phyloP scores from a whole-genome alignment of 768 basidiomycete genomes.

The Termitomyces sp. region DNA sequence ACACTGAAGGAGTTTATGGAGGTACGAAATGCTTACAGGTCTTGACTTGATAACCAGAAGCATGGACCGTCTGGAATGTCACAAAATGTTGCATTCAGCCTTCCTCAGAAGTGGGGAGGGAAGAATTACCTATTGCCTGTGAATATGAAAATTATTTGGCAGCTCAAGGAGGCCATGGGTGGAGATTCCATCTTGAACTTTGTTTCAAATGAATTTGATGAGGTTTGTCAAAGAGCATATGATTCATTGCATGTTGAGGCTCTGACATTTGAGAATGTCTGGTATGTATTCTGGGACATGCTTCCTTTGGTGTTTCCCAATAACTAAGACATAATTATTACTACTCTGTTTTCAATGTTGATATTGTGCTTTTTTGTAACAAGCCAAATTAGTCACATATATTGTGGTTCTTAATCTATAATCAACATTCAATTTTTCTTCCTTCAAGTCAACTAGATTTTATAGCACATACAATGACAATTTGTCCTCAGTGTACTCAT shows the following conservation, averaged over 20 bases:
- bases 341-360: no score
- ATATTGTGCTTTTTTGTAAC: no score
- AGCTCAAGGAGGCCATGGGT: neutral
- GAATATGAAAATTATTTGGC: neutral
- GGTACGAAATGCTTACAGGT: neutral
- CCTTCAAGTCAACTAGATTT: no score
- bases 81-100: neutral
- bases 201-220: neutral
- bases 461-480: neutral
- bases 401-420: no score
- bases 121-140: neutral
- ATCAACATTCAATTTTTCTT: no score
- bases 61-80: neutral
- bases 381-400: no score
- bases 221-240: constrained; percentile 11
- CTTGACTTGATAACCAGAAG: neutral
- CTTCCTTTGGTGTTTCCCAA: constrained; percentile 6
- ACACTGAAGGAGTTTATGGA: neutral
- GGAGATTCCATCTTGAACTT: neutral
- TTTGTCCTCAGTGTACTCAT: neutral
- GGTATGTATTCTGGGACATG: constrained; percentile 11
- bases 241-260: constrained; percentile 1
- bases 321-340: no score
- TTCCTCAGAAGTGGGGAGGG: neutral
- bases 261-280: constrained; percentile 13